Conservation (phyloP, 805 yeast species). For the Blastobotrys americana region DNA sequence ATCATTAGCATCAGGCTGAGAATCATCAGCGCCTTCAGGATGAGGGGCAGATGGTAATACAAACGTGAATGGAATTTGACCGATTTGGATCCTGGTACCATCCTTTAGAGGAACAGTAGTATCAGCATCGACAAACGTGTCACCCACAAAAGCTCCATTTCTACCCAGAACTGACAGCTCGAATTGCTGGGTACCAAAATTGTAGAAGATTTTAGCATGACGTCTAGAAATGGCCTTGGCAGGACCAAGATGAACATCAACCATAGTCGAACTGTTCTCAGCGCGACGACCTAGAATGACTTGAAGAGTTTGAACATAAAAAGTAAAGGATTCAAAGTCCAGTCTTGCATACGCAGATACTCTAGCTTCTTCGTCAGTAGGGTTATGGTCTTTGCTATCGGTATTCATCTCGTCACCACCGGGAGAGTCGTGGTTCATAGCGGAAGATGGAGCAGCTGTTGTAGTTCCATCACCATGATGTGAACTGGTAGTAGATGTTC, state of each 20-base stretch:
- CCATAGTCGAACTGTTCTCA: constrained; percentile 45
- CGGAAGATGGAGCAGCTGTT: background rate
- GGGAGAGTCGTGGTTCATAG: constrained; percentile 8
- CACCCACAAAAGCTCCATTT: constrained; percentile 96
- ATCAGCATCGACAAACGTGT: constrained; percentile 80
- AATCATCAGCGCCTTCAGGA: background rate
- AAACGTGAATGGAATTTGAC: constrained; percentile 83
- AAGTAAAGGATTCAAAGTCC: constrained; percentile 88
- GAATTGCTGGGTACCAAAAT: constrained; percentile 91
- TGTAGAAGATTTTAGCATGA: constrained; percentile 94
- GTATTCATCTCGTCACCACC: constrained; percentile 6
- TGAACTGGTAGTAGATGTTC: background rate
- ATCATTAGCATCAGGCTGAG: constrained; percentile 3
- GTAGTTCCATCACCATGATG: constrained; percentile 3
- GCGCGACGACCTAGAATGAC: constrained; percentile 88
- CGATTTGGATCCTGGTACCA: constrained; percentile 74
- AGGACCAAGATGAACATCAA: constrained; percentile 88
- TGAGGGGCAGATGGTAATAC: constrained; percentile 64
- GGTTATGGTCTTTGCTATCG: background rate
- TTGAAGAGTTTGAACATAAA: constrained; percentile 93
- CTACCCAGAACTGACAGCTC: constrained; percentile 88
- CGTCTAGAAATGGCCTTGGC: constrained; percentile 89
- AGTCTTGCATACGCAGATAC: constrained; percentile 44
- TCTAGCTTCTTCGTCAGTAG: constrained; percentile 21
- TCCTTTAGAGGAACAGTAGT: constrained; percentile 81